Evolutionary conservation across 2,329 filamentous ascomycete genomes (phyloP), one percentile per base, ranked within the genome.

Genomic region (Botrytis fabae): DNA sequence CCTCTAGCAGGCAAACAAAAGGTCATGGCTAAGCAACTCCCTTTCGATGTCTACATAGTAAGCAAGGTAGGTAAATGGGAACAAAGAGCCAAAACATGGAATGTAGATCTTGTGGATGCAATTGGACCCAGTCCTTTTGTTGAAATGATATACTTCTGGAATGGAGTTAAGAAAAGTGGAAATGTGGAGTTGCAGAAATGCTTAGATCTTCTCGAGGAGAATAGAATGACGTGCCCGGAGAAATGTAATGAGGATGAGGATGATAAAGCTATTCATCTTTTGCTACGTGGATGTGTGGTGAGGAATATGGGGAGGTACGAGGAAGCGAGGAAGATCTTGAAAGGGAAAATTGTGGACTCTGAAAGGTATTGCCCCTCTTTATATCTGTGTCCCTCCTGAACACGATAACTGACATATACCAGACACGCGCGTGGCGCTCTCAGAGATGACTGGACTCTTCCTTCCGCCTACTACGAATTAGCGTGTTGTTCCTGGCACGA

Each of bases 111-210:
- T 5, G 87, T 92, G 2, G 95, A 98, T 77, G 94, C 92, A 0
- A 86, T 97, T 14, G 94, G 94, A 0, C 86, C 93, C 4, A 92
- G 91, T 74, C 96, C 96, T 0, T 85, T 93, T 0, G 89, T 94
- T 78, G 96, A 98, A 84, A 97, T 98, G 92, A 91, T 92, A 20
- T 97, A 95, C 81, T 90, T 98, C 78, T 98, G 95, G 95, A 95
- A 93, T 79, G 95, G 95, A 0, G 90, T 89, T 78, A 95, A 93
- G 82, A 90, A 94, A 71, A 97, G 97, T 93, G 85, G 87, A 2
- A 78, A 83, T 0, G 83, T 83, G 0, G 88, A 95, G 74, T 84
- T 97, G 22, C 84, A 91, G 65, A 83, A 85, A 60, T 93, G 90
- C 0, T 81, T 93, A 54, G 82, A 81, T 0, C 86, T 87, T n/a